These are phyloP conservation scores for Chloromonas sp. DNA, from an alignment of 163 green algal genomes.

Conservation along the genomic window DNA sequence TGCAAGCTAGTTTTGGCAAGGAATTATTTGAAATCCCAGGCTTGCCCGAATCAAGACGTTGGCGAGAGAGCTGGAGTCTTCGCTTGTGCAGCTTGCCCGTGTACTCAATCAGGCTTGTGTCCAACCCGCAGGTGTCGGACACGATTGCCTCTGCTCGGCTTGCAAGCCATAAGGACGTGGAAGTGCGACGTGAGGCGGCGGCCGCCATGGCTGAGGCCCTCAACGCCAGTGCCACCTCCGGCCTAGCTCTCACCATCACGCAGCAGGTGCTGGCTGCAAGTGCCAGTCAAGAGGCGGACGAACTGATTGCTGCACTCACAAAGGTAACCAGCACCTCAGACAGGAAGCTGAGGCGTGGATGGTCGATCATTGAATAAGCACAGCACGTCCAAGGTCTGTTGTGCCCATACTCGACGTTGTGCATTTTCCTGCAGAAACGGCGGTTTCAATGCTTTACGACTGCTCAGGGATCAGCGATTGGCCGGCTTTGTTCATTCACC, in stretches of 20 bases:
- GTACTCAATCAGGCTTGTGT: too few relatives aligned
- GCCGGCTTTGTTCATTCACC: background rate
- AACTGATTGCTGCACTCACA: conserved; percentile 1
- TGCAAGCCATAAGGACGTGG: conserved; percentile 1
- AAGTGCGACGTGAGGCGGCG: background rate
- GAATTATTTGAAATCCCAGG: too few relatives aligned
- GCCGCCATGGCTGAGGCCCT: conserved; percentile 1
- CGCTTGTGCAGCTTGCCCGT: too few relatives aligned
- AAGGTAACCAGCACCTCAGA: background rate
- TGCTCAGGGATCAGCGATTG: background rate
- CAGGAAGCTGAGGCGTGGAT: background rate
- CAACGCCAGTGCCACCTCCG: conserved; percentile 1
- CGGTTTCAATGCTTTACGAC: background rate
- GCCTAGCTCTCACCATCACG: background rate
- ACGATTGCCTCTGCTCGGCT: background rate
- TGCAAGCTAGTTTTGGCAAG: too few relatives aligned
- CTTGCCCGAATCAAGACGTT: too few relatives aligned
- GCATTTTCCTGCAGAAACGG: too few relatives aligned
- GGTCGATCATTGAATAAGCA: background rate
- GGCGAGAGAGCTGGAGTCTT: too few relatives aligned
- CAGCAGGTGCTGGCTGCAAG: conserved; percentile 3
- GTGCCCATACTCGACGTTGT: too few relatives aligned
- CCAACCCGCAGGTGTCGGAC: background rate
- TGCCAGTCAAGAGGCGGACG: background rate
- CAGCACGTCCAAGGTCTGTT: too few relatives aligned